Evolutionary conservation across 2,329 filamentous ascomycete species (phyloP).

Genomic region (Sarocladiaceae sp.): DNA sequence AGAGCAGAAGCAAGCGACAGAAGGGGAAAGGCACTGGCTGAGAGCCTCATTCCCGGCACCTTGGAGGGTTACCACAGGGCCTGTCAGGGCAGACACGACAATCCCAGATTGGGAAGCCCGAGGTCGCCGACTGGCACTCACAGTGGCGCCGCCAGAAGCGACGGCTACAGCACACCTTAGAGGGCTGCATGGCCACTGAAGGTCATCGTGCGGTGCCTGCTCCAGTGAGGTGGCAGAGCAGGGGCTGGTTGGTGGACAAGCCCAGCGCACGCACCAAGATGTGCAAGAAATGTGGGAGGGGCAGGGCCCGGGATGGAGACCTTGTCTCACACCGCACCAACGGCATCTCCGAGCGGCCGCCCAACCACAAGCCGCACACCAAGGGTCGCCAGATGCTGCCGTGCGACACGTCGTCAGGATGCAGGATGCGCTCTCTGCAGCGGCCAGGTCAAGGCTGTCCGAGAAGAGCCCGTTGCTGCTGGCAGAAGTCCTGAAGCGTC

Average conservation of each 20-base stretch:
- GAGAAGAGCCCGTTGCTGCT: neutral
- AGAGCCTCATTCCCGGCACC: conserved; percentile 3
- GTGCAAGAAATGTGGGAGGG: neutral
- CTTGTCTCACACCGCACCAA: conserved; percentile 10
- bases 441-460: neutral
- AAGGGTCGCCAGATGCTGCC: neutral
- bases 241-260: neutral
- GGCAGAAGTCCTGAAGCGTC: neutral
- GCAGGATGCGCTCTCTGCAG: neutral
- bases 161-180: neutral
- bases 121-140: conserved; percentile 6
- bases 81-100: neutral
- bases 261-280: neutral
- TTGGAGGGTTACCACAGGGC: neutral
- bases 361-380: neutral
- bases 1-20: conserved; percentile 44
- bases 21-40: neutral
- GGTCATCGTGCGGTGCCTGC: neutral
- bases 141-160: neutral
- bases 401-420: neutral
- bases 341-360: conserved; percentile 5
- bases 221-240: neutral
- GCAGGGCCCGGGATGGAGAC: neutral
- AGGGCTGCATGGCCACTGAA: neutral
- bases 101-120: conserved; percentile 4